Percentiles rank a stretch among this genome's conserved stretches.
phyloP scores from a whole-genome alignment of 441 rosid genomes.

The Raphanus hybrid region DNA sequence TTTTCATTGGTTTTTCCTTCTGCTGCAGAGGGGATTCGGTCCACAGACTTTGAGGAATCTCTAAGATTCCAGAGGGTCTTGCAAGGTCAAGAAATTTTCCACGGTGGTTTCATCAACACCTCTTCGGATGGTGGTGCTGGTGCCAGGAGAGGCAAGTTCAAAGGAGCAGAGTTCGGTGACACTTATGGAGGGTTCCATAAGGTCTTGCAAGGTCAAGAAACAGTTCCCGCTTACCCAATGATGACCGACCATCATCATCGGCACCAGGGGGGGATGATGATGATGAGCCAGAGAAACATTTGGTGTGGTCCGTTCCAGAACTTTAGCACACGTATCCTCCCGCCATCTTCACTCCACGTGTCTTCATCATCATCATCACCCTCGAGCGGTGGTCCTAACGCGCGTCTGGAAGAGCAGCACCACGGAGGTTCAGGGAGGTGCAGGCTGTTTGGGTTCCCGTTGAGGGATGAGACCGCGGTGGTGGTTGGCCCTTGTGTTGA shows the following conservation, averaged over 20 bases:
- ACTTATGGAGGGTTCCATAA: conserved; percentile 63
- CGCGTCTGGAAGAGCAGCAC: conserved; percentile 22
- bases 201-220: conserved; percentile 99
- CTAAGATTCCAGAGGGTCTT: conserved; percentile 96
- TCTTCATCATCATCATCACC: conserved; percentile 72
- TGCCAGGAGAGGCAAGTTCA: conserved; percentile 50
- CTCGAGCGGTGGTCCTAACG: conserved; percentile 25
- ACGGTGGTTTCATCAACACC: conserved; percentile 63
- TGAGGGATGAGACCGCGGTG: conserved; percentile 65
- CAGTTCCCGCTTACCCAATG: conserved; percentile 53
- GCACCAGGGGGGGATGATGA: conserved; percentile 39
- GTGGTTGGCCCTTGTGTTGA: too few relatives aligned
- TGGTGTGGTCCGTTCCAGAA: conserved; percentile 60
- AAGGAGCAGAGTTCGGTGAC: conserved; percentile 67
- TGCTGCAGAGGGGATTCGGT: conserved; percentile 78
- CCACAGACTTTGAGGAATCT: conserved; percentile 89
- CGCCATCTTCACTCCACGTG: conserved; percentile 45
- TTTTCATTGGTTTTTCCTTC: too few relatives aligned
- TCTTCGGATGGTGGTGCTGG: conserved; percentile 56
- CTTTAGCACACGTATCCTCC: conserved; percentile 45
- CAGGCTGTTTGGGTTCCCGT: conserved; percentile 89
- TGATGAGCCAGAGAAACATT: conserved; percentile 55
- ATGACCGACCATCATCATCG: conserved; percentile 41
- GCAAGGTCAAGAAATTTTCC: conserved; percentile 99
- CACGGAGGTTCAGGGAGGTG: conserved; percentile 61